Evolutionary conservation across 306 rosid genomes (phyloP), one percentile per base, ranked within the genome.

Genomic region (Medicago lupulina): DNA sequence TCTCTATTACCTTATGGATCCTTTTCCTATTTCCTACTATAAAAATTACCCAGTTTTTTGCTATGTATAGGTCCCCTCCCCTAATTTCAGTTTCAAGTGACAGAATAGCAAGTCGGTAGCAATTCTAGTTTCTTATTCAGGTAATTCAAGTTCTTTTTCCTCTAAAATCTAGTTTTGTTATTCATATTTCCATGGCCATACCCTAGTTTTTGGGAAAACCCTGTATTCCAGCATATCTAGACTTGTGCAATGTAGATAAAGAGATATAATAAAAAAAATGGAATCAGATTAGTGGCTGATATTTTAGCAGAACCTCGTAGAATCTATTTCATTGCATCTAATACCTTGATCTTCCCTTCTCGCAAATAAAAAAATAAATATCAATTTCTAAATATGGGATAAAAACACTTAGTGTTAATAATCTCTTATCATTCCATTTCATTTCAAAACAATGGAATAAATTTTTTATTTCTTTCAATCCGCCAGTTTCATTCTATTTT

Each of bases 401-500:
- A 21, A 44, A 64, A 44, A 21, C 21, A 14, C 21, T 21, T 7
- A 21, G 44, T 43, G 31, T 16, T 10, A 12, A 43, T 14, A 67
- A 67, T 67, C 9, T 44, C 41, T 8, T 36, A 14, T 19, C 53
- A 63, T 50, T 44, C 57, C 40, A 50, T 34, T 17, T 18, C 57
- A 34, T 38, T 34, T 47, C n/a, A 2, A 47, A 31, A 61, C 10
- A 54, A 47, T 9, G 10, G 41, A 47, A 61, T 47, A 21, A 7
- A 17, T 49, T 47, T 5, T 18, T 38, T 38, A 61, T 61, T 25
- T 55, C 16, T 10, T 21, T 25, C 44, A 34, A 34, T 61, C 21
- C 13, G 25, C 34, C 69, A 16, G 51, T 54, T 60, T 36, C 46
- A 47, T 49, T 70, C 55, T 11, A 70, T 50, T 71, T 23, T 19